Evolutionary conservation across 306 rosid species (phyloP).

Genomic region (Urtica urens): DNA sequence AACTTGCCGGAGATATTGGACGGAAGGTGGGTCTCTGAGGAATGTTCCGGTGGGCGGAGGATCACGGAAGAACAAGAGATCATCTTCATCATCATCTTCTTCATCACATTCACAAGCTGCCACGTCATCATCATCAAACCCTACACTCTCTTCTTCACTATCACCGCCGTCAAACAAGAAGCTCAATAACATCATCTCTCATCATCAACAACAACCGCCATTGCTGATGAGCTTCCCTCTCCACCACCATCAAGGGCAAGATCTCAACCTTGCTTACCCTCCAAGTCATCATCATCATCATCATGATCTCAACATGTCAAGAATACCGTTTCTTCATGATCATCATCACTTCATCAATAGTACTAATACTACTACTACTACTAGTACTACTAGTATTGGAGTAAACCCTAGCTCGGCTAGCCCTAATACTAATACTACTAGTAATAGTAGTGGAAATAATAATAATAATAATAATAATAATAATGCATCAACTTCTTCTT

Average conservation of each 20-base stretch:
- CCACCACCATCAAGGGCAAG: slow-evolving; percentile 60
- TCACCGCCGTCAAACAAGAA: background rate
- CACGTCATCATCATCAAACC: slow-evolving; percentile 19
- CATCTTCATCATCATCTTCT: slow-evolving; percentile 20
- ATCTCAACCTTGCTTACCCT: slow-evolving; percentile 76
- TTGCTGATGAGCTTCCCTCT: background rate
- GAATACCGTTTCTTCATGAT: slow-evolving; percentile 10
- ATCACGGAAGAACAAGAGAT: slow-evolving; percentile 84
- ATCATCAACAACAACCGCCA: background rate
- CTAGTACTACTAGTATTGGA: slow-evolving; percentile 10
- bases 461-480: no score
- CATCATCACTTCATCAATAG: slow-evolving; percentile 27
- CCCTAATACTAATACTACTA: slow-evolving; percentile 25
- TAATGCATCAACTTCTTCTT: slow-evolving; percentile 25
- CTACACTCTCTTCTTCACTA: slow-evolving; percentile 14
- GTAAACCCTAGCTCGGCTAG: slow-evolving; percentile 18
- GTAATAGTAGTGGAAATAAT: no score
- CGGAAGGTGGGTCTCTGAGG: slow-evolving; percentile 91
- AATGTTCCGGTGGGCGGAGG: slow-evolving; percentile 98
- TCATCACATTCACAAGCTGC: no score
- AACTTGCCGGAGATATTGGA: slow-evolving; percentile 96
- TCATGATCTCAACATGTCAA: slow-evolving; percentile 15
- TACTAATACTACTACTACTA: slow-evolving; percentile 14
- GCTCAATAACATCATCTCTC: background rate
- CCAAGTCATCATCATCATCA: slow-evolving; percentile 24